Conservation (phyloP, 2,329 filamentous ascomycete genomes). For the Leptosphaerulina australis region DNA sequence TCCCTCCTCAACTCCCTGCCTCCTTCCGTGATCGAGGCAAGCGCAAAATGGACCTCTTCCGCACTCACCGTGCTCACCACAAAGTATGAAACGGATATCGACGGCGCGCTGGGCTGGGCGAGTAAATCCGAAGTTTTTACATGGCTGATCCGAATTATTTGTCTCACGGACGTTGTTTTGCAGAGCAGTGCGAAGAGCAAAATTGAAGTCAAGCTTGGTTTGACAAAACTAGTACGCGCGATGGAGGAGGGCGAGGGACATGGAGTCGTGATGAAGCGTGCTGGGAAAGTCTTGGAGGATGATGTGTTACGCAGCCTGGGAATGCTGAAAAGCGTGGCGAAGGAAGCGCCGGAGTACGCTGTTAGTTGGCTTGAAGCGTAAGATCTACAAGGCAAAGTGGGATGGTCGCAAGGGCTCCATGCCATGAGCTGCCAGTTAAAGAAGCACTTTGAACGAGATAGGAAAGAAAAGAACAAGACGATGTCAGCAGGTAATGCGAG, state of each 20-base stretch:
- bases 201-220: constrained; percentile 6
- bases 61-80: constrained; percentile 56
- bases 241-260: background rate
- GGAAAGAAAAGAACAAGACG: too few species aligned
- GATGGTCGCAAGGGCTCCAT: too few species aligned
- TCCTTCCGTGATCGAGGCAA: constrained; percentile 16
- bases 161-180: constrained; percentile 50
- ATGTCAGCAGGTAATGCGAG: too few species aligned
- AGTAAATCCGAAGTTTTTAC: constrained; percentile 71
- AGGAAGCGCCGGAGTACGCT: constrained; percentile 11
- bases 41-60: constrained; percentile 56
- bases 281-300: constrained; percentile 1
- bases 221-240: background rate
- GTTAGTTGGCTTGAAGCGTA: background rate
- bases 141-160: constrained; percentile 57
- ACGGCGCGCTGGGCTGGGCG: constrained; percentile 75
- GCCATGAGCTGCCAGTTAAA: too few species aligned
- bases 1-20: constrained; percentile 26
- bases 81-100: constrained; percentile 49
- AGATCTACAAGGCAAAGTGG: too few species aligned
- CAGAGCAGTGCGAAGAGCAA: constrained; percentile 25
- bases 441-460: too few species aligned
- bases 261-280: background rate
- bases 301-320: constrained; percentile 8
- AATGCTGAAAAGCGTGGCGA: constrained; percentile 2